A percentile compares a stretch with the other conserved stretches of the same genome.
These are phyloP conservation scores for Daldinia sp. DNA, from an alignment of 2,329 filamentous ascomycete genomes.

Conservation along the genomic window DNA sequence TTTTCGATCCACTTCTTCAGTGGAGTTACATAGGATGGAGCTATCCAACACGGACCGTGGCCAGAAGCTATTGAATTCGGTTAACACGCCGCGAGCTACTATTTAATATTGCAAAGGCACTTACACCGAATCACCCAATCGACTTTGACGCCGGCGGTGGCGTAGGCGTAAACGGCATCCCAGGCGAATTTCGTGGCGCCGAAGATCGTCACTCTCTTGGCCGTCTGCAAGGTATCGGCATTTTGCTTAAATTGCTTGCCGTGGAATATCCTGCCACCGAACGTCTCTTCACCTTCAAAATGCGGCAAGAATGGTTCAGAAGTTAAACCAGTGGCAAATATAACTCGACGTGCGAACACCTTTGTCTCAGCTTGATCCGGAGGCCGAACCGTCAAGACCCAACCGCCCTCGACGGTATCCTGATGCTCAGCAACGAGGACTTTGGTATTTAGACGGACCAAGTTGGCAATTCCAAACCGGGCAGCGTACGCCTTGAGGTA, in stretches of 20 bases:
- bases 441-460: conserved; percentile 58
- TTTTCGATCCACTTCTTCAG: conserved; percentile 60
- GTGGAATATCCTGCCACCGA: conserved; percentile 64
- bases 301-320: conserved; percentile 64
- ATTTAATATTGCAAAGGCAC: conserved; percentile 1
- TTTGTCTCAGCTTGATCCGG: conserved; percentile 39
- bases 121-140: conserved; percentile 62
- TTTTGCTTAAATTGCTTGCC: conserved; percentile 57
- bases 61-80: conserved; percentile 51
- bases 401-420: conserved; percentile 48
- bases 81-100: background rate
- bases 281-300: conserved; percentile 58
- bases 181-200: conserved; percentile 70
- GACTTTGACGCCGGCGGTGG: conserved; percentile 60
- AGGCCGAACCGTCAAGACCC: conserved; percentile 38
- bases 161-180: conserved; percentile 68
- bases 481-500: conserved; percentile 66
- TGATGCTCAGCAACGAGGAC: conserved; percentile 61
- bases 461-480: conserved; percentile 58
- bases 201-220: conserved; percentile 59
- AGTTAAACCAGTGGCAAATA: conserved; percentile 68
- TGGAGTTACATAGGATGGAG: conserved; percentile 59
- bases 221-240: conserved; percentile 47
- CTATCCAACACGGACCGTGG: conserved; percentile 63
- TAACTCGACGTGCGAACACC: conserved; percentile 56